Evolutionary conservation across 139 green algal species (phyloP), one percentile per base, ranked within the genome.

Genomic region (Chlorella sp.): DNA sequence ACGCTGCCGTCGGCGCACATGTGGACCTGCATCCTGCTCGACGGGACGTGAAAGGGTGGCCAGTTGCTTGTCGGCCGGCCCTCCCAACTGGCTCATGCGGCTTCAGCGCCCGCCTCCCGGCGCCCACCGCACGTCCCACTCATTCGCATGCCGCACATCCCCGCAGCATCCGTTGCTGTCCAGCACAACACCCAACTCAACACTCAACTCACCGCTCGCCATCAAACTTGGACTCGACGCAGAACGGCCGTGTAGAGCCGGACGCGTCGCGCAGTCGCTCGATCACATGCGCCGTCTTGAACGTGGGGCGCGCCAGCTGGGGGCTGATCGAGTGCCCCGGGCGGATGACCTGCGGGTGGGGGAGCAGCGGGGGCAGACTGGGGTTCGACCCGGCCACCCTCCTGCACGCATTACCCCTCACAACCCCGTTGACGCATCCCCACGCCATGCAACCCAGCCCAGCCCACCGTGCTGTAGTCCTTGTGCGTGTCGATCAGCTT

Each of bases 401-500:
- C 31, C 35, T 25, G 71, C 41, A 27, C n/a, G n/a, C n/a, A n/a
- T n/a, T n/a, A n/a, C n/a, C n/a, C n/a, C n/a, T n/a, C n/a, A n/a
- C n/a, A n/a, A n/a, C n/a, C n/a, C n/a, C n/a, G n/a, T n/a, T n/a
- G n/a, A n/a, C n/a, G n/a, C n/a, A n/a, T n/a, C n/a, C n/a, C n/a
- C n/a, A n/a, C n/a, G n/a, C n/a, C n/a, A n/a, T n/a, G n/a, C n/a
- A n/a, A n/a, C n/a, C n/a, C n/a, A 31, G 42, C 42, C 80, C 38
- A 21, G 36, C 61, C 11, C 27, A 58, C 66, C 61, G 40, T 77
- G 27, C 64, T 62, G 59, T 75, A 79, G 5, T 85, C 73, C 8
- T 67, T 73, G 43, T 75, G 12, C 51, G 85, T 63, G 77, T 90
- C 79, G 9, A 66, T 76, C 60, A 80, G 85, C 33, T 80, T 45